Base-by-base conservation (phyloP, 2,329 filamentous ascomycete genomes). In the Cordyceps pruinosa region DNA sequence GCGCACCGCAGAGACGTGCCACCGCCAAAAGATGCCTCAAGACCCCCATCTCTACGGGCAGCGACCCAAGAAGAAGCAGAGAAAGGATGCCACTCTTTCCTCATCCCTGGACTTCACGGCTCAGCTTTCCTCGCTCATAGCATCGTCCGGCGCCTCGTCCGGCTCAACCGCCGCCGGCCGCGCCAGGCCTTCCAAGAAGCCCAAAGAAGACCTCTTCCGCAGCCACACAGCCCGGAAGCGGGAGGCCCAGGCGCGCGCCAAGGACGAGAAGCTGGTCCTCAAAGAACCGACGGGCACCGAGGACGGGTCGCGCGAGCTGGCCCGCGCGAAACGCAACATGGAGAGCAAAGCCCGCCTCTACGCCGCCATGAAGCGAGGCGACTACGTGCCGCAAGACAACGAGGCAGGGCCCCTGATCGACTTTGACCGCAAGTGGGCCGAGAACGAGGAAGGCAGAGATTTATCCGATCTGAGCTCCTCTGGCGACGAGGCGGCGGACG, bases 361-460 rank as follows among this genome's bases (percentile, higher is more conserved):
- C 72, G 86, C 88, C 7, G 88, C 89, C 37, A 87, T 99, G 84
- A 96, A 96, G 72, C 82, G 89, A 34, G 92, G 93, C n/a, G 87
- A 96, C 67, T 86, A 89, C 70, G 76, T 89, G n/a, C 77, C 81
- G 17, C 80, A 80, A 56, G 82, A 88, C 62, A 82, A 86, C 67
- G 76, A 83, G 64, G 75, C 82, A 42, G 83, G 85, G 63, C 80
- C 82, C 25, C 81, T 96, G 26, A 87, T 99, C 3, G 93, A 99
- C 73, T 99, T 99, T 71, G 94, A 97, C 72, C 81, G 87, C 60
- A 99, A 97, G 74, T 97, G 94, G 92, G 90, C 88, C 0, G 89
- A 96, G 67, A 75, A 76, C 25, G 76, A 85, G 56, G 87, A 68
- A 60, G 65, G 70, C 25, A 68, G 69, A n/a, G 77, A 83, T 39